phyloP scores from a whole-genome alignment of 2,329 filamentous ascomycete genomes.

The Graphiopsis chlorocephala region DNA sequence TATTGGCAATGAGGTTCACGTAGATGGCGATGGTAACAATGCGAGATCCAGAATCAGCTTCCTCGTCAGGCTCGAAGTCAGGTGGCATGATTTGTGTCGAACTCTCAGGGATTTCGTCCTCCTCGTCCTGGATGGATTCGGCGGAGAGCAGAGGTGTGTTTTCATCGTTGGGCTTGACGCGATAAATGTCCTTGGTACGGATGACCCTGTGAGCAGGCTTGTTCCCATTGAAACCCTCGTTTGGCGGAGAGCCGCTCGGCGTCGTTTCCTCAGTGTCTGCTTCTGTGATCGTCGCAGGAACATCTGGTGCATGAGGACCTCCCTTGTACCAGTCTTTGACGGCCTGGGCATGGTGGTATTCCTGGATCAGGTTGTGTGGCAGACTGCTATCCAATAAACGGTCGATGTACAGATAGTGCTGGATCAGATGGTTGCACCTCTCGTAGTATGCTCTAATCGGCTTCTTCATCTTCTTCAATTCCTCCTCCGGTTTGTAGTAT shows the following conservation, averaged over 20 bases:
- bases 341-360: conserved; percentile 65
- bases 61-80: conserved; percentile 65
- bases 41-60: conserved; percentile 68
- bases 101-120: conserved; percentile 36
- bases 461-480: conserved; percentile 69
- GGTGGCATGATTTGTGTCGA: conserved; percentile 57
- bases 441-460: conserved; percentile 83
- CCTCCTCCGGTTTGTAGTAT: conserved; percentile 79
- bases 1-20: conserved; percentile 77
- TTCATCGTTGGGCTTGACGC: conserved; percentile 62
- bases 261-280: conserved; percentile 57
- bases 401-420: conserved; percentile 93
- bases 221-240: conserved; percentile 9
- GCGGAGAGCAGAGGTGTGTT: conserved; percentile 58
- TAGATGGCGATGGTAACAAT: conserved; percentile 87
- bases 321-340: conserved; percentile 10
- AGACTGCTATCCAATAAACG: conserved; percentile 84
- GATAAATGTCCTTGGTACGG: conserved; percentile 83
- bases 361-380: conserved; percentile 87
- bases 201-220: conserved; percentile 54
- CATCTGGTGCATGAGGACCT: conserved; percentile 39
- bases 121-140: conserved; percentile 42
- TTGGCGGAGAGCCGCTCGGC: conserved; percentile 26
- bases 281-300: conserved; percentile 75
- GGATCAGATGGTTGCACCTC: conserved; percentile 81